Conservation (phyloP, 352 stramenopile species). For the Phytopythium delawarense region DNA sequence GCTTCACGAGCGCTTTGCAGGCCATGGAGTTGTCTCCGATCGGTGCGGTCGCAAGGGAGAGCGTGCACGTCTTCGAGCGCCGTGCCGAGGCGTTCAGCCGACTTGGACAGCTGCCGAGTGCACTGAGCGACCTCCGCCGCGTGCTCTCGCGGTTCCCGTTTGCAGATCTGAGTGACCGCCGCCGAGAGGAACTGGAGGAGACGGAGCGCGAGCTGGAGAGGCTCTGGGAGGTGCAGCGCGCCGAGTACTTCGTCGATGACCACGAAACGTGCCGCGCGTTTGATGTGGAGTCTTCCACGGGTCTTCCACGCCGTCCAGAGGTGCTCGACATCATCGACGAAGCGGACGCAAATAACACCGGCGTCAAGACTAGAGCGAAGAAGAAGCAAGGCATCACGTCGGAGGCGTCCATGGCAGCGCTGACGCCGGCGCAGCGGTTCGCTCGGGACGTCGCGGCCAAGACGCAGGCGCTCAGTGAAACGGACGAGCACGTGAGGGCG, state of each 20-base stretch:
- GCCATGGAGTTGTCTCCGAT: constrained; percentile 9
- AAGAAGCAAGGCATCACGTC: constrained; percentile 10
- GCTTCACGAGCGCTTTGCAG: constrained; percentile 39
- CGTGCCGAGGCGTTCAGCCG: constrained; percentile 41
- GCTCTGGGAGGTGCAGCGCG: constrained; percentile 39
- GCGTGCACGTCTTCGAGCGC: constrained; percentile 32
- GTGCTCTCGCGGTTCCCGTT: constrained; percentile 27
- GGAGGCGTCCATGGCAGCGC: neutral
- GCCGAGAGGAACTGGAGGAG: constrained; percentile 11
- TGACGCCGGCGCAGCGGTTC: constrained; percentile 37
- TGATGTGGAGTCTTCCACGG: constrained; percentile 31
- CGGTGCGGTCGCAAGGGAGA: constrained; percentile 14
- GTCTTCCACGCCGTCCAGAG: constrained; percentile 37
- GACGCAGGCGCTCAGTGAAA: constrained; percentile 6
- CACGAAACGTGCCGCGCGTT: constrained; percentile 44
- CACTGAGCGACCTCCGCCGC: constrained; percentile 33
- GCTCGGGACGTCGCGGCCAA: constrained; percentile 17
- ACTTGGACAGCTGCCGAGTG: constrained; percentile 43
- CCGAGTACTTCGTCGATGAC: constrained; percentile 46
- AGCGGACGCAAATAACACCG: constrained; percentile 4
- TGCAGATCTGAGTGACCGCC: constrained; percentile 7
- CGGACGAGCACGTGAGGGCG: constrained; percentile 5
- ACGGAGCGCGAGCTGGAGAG: constrained; percentile 16
- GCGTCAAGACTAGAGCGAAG: constrained; percentile 10
- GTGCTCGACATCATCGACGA: constrained; percentile 31